Conservation (phyloP, 257 asterid genomes). For the Solanum paucissectum region DNA sequence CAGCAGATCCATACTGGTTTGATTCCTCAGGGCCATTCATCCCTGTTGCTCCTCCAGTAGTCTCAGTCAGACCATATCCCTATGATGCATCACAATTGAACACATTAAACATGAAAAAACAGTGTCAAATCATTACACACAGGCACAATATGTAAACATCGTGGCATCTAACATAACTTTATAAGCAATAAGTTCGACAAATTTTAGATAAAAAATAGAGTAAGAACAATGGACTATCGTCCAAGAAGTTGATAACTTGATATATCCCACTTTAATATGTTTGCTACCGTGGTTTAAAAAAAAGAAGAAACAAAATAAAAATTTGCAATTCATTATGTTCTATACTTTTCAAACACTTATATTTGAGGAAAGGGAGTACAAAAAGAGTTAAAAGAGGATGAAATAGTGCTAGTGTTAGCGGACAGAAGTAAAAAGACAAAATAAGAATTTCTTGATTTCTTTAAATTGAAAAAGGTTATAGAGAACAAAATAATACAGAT, state of each 20-base stretch:
- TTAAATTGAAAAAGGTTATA: not conserved
- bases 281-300: not conserved
- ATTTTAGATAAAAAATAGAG: not conserved
- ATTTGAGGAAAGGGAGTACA: not conserved
- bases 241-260: not conserved
- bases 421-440: not conserved
- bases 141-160: not conserved
- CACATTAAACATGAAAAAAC: not conserved
- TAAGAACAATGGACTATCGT: not conserved
- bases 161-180: not conserved
- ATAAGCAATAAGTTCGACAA: not conserved
- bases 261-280: not conserved
- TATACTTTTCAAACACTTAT: not conserved
- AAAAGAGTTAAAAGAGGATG: not conserved
- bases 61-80: conserved; percentile 95
- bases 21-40: conserved; percentile 53
- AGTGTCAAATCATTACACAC: not conserved
- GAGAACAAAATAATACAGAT: too few relatives aligned
- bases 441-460: not conserved
- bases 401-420: not conserved
- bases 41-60: conserved; percentile 55
- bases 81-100: conserved; percentile 8
- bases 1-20: conserved; percentile 54
- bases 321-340: not conserved
- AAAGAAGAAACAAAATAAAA: not conserved